Evolutionary conservation across 495 filamentous ascomycete genomes (phyloP), one percentile per base, ranked within the genome.

Genomic region (Durotheca rogersii): DNA sequence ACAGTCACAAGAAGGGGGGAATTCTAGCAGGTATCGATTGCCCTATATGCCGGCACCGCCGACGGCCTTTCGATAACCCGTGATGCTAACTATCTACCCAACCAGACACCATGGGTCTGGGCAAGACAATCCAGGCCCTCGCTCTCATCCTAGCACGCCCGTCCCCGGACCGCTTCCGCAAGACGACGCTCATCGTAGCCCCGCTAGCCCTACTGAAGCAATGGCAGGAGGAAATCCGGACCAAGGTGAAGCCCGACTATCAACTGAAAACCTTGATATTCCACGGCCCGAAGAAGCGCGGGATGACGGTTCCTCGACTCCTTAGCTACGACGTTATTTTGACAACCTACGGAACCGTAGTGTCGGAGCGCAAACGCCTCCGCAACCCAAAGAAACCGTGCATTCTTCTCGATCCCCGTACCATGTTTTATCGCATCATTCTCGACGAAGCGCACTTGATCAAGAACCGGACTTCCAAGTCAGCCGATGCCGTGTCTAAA

Each of bases 391-490:
- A 40, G 50, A 43, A n/a, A 50, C 16, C 31, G 43, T 65, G 41
- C 12, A 32, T 40, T 0, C 46, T 94, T 14, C 69, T 95, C 21
- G 83, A 84, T 7, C 73, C 80, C 0, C 70, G 74, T 10, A 82
- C 79, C 58, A 71, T 76, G 50, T 98, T 90, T 78, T 84, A 94
- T 66, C 83, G 89, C 21, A 76, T 96, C 41, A 87, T 98, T 47
- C 77, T 96, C 18, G 90, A 96, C 55, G 93, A 98, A 70, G 91
- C 93, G 1, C 93, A 98, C 53, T 89, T 81, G 60, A 90, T 96
- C 75, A 96, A 96, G 71, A 96, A 96, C 58, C 83, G 80, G 48
- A 74, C 69, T 18, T 87, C 90, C 1, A 81, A 86, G 49, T 69
- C 77, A 10, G 80, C 87, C 0, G 70, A 72, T 41, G 92, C 81